Conservation (phyloP, 1,284 basidiomycete species). For the Earliella scabrosa region DNA sequence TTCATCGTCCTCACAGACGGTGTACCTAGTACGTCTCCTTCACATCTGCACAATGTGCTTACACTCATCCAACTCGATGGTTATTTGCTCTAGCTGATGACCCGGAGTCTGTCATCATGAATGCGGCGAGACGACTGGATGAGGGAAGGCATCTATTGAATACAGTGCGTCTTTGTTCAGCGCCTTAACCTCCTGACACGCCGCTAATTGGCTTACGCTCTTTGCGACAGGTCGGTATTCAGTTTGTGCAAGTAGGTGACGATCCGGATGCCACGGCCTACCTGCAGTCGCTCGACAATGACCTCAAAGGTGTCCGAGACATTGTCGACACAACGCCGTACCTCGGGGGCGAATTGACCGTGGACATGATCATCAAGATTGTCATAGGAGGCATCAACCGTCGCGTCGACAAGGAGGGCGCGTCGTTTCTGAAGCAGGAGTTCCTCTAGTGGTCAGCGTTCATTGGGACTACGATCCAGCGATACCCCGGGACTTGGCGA, state of each 20-base stretch:
- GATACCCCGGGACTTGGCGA: not conserved
- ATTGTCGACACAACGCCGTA: conserved; percentile 68
- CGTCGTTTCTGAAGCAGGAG: too few relatives aligned
- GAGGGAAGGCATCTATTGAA: conserved; percentile 21
- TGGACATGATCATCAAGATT: conserved; percentile 54
- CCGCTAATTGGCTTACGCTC: too few relatives aligned
- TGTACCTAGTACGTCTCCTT: conserved; percentile 47
- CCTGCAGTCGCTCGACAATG: conserved; percentile 54
- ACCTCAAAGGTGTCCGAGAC: conserved; percentile 42
- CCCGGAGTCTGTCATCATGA: conserved; percentile 50
- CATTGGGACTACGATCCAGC: not conserved
- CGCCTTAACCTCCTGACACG: too few relatives aligned
- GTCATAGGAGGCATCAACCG: conserved; percentile 63
- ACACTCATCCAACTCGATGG: not conserved
- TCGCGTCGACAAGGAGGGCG: conserved; percentile 49
- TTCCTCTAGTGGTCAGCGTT: not conserved
- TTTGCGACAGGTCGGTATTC: conserved; percentile 48
- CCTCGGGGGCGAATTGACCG: conserved; percentile 41
- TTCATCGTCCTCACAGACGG: conserved; percentile 69
- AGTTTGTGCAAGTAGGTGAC: conserved; percentile 65
- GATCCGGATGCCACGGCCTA: conserved; percentile 46
- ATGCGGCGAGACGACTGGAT: conserved; percentile 53
- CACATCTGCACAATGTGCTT: not conserved
- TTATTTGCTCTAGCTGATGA: conserved; percentile 58
- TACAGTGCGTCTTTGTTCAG: conserved; percentile 49